Evolutionary conservation across 768 basidiomycete species (phyloP), one percentile per base, ranked within the genome.

Genomic region (Psilocybe tampanensis): DNA sequence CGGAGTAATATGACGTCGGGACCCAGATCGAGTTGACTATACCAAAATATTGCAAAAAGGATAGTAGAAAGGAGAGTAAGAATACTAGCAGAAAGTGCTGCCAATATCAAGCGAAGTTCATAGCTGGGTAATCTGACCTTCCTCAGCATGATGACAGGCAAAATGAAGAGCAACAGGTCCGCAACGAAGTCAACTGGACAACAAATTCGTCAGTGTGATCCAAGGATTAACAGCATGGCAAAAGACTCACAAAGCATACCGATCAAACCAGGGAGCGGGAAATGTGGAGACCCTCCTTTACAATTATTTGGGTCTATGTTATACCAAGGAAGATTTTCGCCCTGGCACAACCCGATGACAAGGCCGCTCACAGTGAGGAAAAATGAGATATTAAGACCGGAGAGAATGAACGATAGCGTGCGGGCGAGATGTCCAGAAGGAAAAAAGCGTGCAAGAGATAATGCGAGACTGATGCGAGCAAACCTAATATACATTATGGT

Each of bases 381-480:
- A 23, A 54, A 54, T 9, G 47, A 15, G 4, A 55, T n/a, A 33
- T 34, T 48, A 23, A 49, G 26, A n/a, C 17, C 43, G 9, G 45
- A 18, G 8, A 55, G 19, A 36, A 12, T 23, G 22, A 55, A 22
- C 8, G 45, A 47, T 26, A 49, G 3, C 11, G 21, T 24, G n/a
- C 54, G 17, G 13, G 45, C 44, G 17, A 41, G 32, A 24, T 55
- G 54, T 29, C 54, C 54, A 15, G 45, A 44, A 48, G 54, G 54
- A 29, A 55, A 55, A 12, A 55, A 41, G 24, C 54, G 44, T 21
- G 54, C 54, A 22, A 55, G 39, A 24, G 54, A 55, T 26, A 55
- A 13, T 23, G 45, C 29, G 8, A 55, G 34, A 34, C 45, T 47
- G 18, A 49, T 55, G 21, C 54, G 54, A 47, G 45, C 47, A 32